Evolutionary conservation across 2,329 filamentous ascomycete genomes (phyloP).

Genomic region (Pestalotiopsis sp.): DNA sequence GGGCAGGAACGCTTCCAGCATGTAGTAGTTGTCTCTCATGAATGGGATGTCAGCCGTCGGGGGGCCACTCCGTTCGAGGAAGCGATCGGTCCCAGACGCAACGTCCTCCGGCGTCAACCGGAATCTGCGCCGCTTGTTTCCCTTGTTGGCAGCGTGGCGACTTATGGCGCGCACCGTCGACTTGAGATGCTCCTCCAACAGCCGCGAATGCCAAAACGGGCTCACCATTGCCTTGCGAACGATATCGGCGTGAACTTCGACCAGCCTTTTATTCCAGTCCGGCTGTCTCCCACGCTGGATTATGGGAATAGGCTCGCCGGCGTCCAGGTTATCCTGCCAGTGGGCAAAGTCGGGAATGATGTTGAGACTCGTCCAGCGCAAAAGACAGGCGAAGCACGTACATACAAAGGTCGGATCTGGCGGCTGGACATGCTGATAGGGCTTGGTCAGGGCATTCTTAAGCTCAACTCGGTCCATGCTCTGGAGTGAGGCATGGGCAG

Average conservation of each 20-base stretch:
- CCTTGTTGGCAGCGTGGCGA: conserved; percentile 50
- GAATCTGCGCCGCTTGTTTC: conserved; percentile 47
- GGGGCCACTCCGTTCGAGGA: conserved; percentile 53
- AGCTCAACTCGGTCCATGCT: conserved; percentile 12
- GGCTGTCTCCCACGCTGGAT: conserved; percentile 49
- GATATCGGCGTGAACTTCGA: conserved; percentile 43
- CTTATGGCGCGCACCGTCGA: conserved; percentile 47
- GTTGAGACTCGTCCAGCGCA: conserved; percentile 59
- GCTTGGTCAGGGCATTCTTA: conserved; percentile 43
- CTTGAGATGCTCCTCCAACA: conserved; percentile 50
- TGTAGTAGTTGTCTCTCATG: conserved; percentile 60
- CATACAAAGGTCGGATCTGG: conserved; percentile 52
- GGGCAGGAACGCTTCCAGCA: conserved; percentile 59
- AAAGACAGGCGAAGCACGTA: conserved; percentile 58
- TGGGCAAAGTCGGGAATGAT: conserved; percentile 57
- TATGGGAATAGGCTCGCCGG: conserved; percentile 52
- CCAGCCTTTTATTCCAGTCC: conserved; percentile 51
- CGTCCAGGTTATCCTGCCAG: conserved; percentile 56
- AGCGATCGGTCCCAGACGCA: conserved; percentile 48
- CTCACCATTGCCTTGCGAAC: conserved; percentile 47
- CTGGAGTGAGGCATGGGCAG: conserved; percentile 20
- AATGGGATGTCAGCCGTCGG: conserved; percentile 55
- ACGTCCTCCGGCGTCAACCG: conserved; percentile 48
- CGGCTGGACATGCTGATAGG: conserved; percentile 53
- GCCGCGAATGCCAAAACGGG: conserved; percentile 52